Evolutionary conservation across 1,139 yeast genomes (phyloP), one percentile per base, ranked within the genome.

Genomic region (Sugiyamaella sp.): DNA sequence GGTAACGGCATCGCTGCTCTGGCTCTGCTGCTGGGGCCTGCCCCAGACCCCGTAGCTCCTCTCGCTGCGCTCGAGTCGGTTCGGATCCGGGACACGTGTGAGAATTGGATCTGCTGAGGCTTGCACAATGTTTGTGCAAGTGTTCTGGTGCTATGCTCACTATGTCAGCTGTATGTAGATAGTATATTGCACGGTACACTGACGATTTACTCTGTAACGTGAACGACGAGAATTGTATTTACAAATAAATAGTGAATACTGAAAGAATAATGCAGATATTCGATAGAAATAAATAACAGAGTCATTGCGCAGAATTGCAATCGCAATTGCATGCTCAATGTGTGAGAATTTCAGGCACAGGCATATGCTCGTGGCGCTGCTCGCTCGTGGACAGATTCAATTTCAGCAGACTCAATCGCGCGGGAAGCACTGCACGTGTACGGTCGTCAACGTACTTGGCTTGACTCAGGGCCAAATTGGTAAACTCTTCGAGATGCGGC

Each of bases 401-500:
- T 19, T 43, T 38, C 41, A 49, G 37, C 14, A 49, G 48, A 17
- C 52, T 38, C 16, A 49, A 20, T 17, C 52, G 19, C 6, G 48
- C 52, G 6, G 48, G 46, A 5, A 49, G 35, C 2, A 49, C n/a
- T 8, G 29, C 49, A 6, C 42, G 37, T n/a, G 46, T 38, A 14
- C 48, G 52, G 37, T 43, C 37, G 16, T 43, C 47, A 9, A 24
- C 19, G 9, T 21, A n/a, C n/a, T n/a, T 1, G n/a, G 20, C 3
- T 10, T 16, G 14, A 8, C 25, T 37, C 17, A 46, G 44, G 5
- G 22, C 21, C 6, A 29, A 16, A 14, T 16, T 27, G 4, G 52
- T 38, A 21, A 33, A 49, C 8, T 21, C 37, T 43, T 49, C 52
- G 12, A 43, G 25, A 20, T 20, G 20, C 14, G 52, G 52, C 21